Conservation (phyloP, 768 basidiomycete species). For the Tricholomella constricta region DNA sequence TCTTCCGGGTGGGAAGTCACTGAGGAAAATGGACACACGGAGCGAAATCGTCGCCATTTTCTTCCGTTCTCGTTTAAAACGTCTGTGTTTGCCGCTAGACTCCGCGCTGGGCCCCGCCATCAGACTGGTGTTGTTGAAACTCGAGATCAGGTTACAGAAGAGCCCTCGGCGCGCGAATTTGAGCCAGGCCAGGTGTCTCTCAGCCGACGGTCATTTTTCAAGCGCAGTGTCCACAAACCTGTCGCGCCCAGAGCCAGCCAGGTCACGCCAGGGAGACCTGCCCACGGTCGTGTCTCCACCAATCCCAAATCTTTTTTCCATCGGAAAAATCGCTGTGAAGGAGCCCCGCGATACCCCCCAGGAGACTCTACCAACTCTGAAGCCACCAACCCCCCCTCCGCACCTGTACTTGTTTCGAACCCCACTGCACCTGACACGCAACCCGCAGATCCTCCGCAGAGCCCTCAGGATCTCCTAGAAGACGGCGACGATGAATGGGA, state of each 20-base stretch:
- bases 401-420: neutral
- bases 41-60: constrained; percentile 2
- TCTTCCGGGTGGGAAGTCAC: constrained; percentile 11
- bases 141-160: neutral
- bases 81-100: constrained; percentile 1
- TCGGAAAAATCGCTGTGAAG: neutral
- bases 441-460: neutral
- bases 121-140: neutral
- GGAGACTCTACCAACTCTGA: neutral
- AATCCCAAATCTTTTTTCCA: constrained; percentile 11
- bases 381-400: neutral
- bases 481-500: constrained; percentile 22
- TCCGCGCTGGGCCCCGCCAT: neutral
- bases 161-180: neutral
- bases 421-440: neutral
- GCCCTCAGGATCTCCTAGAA: constrained; percentile 2
- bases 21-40: neutral
- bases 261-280: neutral
- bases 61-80: constrained; percentile 12
- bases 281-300: constrained; percentile 10
- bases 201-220: constrained; percentile 14
- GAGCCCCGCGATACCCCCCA: neutral
- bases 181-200: constrained; percentile 9
- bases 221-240: constrained; percentile 7
- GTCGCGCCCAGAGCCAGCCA: neutral